Evolutionary conservation across 2,329 filamentous ascomycete genomes (phyloP), one percentile per base, ranked within the genome.

Genomic region (Diaporthe caulivora): DNA sequence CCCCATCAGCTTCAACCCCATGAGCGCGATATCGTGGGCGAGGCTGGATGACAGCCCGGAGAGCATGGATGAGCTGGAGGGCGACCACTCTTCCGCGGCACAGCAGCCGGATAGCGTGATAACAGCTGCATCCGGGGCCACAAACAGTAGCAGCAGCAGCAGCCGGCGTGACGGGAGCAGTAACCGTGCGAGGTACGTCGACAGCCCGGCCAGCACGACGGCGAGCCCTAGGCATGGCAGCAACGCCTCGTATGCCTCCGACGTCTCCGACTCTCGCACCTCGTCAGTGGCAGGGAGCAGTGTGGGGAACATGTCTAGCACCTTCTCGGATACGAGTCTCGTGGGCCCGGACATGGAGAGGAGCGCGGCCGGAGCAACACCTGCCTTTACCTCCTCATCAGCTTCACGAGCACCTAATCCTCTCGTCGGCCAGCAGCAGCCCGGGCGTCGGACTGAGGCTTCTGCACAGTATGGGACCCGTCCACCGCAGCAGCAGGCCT

Each of bases 1-100:
- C 49, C 74, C 74, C 34, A 55, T 75, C 54, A 75, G 74, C 72
- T 75, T 75, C 72, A 74, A 75, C 29, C 74, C 74, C 11, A 42
- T 75, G 54, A 70, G 51, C 40, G 74, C 74, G 15, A 71, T 73
- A 47, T 51, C 67, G 15, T 75, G 74, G 74, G 72, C 74, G 18
- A 74, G 31, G 71, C 44, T 73, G 40, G 67, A 71, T 15, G 42
- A 47, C 1, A 53, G 68, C n/a, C 40, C 31, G 18, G 47, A 37
- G 1, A 57, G 60, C 18, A 34, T 31, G 21, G 29, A 24, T 11
- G 18, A 21, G 26, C 51, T 57, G 29, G 54, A 40, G n/a, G n/a
- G n/a, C 37, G 54, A 58, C 29, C 42, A n/a, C 17, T 11, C 42
- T 4, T 34, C 44, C 17, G 17, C 47, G 34, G 15, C 24, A 13